These are phyloP conservation scores for Penicillium roqueforti DNA, from an alignment of 495 filamentous ascomycete species.

Conservation along the genomic window DNA sequence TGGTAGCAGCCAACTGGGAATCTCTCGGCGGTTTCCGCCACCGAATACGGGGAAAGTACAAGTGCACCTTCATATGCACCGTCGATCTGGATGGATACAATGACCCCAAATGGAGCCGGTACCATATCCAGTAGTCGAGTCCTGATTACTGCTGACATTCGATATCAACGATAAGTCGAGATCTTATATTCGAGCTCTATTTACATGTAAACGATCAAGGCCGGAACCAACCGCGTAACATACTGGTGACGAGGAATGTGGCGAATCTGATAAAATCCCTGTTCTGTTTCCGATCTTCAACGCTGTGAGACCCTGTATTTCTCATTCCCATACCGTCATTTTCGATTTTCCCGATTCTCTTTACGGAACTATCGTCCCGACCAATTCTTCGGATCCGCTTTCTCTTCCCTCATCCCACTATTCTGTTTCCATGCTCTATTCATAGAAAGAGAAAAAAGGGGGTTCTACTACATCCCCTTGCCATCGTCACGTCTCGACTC, in stretches of 20 bases:
- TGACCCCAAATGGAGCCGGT: slow-evolving; percentile 9
- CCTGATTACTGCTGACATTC: slow-evolving; percentile 2
- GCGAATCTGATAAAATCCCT: slow-evolving; percentile 30
- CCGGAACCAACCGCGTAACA: neutral
- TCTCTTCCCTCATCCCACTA: slow-evolving; percentile 30
- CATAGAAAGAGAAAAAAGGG: slow-evolving; percentile 1
- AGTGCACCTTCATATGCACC: slow-evolving; percentile 14
- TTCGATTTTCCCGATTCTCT: slow-evolving; percentile 11
- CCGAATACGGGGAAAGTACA: neutral
- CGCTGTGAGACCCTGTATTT: neutral
- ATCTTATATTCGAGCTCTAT: neutral
- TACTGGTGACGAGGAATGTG: slow-evolving; percentile 20
- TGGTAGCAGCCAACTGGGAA: too few relatives aligned
- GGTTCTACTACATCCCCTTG: neutral
- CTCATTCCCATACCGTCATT: slow-evolving; percentile 9
- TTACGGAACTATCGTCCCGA: slow-evolving; percentile 27
- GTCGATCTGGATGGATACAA: slow-evolving; percentile 26
- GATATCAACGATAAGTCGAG: neutral
- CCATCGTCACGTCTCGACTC: neutral
- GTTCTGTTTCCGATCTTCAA: slow-evolving; percentile 13
- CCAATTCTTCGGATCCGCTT: slow-evolving; percentile 25
- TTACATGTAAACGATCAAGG: neutral
- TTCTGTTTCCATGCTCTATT: slow-evolving; percentile 1
- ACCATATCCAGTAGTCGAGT: slow-evolving; percentile 13
- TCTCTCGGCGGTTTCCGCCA: slow-evolving; percentile 1